Base-by-base conservation (phyloP, 768 basidiomycete genomes). In the Candolleomyces aberdarensis region DNA sequence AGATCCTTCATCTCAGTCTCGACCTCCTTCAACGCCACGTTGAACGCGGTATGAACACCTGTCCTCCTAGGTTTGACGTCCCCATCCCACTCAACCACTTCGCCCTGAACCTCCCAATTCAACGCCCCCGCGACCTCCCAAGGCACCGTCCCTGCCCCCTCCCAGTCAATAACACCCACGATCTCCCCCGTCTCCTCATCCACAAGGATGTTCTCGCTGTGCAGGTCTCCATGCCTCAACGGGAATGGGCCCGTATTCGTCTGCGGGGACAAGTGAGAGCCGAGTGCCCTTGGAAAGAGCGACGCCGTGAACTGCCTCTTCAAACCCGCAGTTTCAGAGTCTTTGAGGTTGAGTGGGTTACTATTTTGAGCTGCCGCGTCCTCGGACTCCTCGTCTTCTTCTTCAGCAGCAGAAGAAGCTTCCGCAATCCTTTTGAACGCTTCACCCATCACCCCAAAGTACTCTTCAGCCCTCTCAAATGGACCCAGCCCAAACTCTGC, bases 81-180 rank as follows among this genome's bases (percentile, higher is more conserved):
- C 36, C 36, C 36, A 36, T 36, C 60, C 13, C 53, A 52, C 29
- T 59, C 56, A 73, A 44, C 66, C 51, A 74, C 75, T 54, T 77
- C 73, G 3, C 76, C 77, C 3, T 75, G 76, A 5, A 78, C 76
- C 58, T 78, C 77, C 52, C 76, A 78, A 2, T 75, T 77, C 11
- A 76, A 75, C 9, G 76, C 76, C 11, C 76, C 77, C 51, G 76
- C 76, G 13, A 75, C 75, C 60, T 78, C 77, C 77, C 77, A 78
- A 11, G 77, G 77, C 13, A 78, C 77, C 2, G 77, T 77, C 15
- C 75, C 75, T 0, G 77, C 76, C 65, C 77, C 77, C 54, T 78
- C 77, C 77, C 77, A 78, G 58, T 78, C 77, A 31, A 78, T 67
- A 3, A 78, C 75, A 4, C 77, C 77, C 10, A 76, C 70, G 52